These are phyloP conservation scores for Cicer judaicum DNA, from an alignment of 306 rosid species.

Conservation along the genomic window DNA sequence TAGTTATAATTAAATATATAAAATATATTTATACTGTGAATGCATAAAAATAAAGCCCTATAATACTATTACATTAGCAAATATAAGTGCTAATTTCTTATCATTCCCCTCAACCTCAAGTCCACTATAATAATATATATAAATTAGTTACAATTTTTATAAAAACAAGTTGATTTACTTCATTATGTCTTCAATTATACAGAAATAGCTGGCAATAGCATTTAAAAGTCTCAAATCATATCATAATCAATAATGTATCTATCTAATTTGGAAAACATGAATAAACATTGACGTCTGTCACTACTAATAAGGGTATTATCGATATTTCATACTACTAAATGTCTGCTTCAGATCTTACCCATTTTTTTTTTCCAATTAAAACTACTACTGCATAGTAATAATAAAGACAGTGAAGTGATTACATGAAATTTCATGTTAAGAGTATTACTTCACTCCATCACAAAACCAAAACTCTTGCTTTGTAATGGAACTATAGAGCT, in stretches of 20 bases:
- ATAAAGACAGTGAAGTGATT: constrained; percentile 1
- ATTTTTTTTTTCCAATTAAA: background rate
- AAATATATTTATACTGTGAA: too few relatives aligned
- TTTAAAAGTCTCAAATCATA: background rate
- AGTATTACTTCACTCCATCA: constrained; percentile 13
- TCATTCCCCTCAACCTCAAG: too few relatives aligned
- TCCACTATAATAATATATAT: too few relatives aligned
- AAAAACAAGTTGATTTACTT: too few relatives aligned
- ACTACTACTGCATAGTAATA: background rate
- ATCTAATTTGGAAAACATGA: background rate
- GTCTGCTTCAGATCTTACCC: constrained; percentile 26
- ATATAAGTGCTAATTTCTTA: too few relatives aligned
- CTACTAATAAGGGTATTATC: constrained; percentile 30
- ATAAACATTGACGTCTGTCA: background rate
- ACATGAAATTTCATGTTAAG: background rate
- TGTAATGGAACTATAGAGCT: constrained; percentile 37
- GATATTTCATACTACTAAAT: constrained; percentile 27
- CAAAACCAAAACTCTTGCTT: constrained; percentile 23
- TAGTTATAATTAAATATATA: too few relatives aligned
- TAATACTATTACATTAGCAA: too few relatives aligned
- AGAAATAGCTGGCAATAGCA: background rate
- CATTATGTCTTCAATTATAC: too few relatives aligned
- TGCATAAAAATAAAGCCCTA: too few relatives aligned
- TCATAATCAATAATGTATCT: background rate
- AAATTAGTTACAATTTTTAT: too few relatives aligned